These are phyloP conservation scores for Lobulomyces angularis DNA, from an alignment of 192 early-diverging fungal species.

Conservation along the genomic window DNA sequence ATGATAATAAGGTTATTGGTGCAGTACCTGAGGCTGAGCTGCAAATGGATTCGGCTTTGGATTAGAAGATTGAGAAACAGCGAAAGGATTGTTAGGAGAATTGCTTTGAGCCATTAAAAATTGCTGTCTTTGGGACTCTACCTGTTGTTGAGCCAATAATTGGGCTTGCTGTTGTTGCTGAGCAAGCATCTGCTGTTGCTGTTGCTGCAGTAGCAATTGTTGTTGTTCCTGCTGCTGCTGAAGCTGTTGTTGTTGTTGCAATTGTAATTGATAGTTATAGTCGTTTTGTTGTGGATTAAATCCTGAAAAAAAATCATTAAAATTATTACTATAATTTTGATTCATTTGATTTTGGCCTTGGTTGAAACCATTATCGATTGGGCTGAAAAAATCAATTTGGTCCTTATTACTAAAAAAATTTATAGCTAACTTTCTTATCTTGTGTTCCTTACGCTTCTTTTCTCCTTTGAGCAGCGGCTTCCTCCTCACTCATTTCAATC, in stretches of 20 bases:
- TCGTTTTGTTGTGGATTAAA: slow-evolving; percentile 17
- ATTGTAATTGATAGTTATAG: slow-evolving; percentile 17
- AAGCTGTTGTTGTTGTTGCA: slow-evolving; percentile 18
- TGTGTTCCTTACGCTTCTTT: slow-evolving; percentile 13
- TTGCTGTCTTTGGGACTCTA: neutral
- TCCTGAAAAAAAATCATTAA: slow-evolving; percentile 8
- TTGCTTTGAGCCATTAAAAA: too few relatives aligned
- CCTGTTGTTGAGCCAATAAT: neutral
- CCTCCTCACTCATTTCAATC: slow-evolving; percentile 26
- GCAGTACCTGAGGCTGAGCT: too few relatives aligned
- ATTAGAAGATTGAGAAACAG: too few relatives aligned
- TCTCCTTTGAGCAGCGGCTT: slow-evolving; percentile 20
- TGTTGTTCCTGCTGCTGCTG: slow-evolving; percentile 21
- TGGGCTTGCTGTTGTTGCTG: slow-evolving; percentile 6
- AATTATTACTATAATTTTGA: slow-evolving; percentile 18
- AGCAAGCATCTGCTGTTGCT: slow-evolving; percentile 21
- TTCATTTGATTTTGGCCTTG: slow-evolving; percentile 5
- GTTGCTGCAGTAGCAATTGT: slow-evolving; percentile 9
- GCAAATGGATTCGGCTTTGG: too few relatives aligned
- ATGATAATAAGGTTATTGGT: too few relatives aligned
- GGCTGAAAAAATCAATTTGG: neutral
- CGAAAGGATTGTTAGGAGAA: too few relatives aligned
- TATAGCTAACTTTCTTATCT: slow-evolving; percentile 23
- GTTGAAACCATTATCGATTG: neutral
- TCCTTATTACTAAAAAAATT: slow-evolving; percentile 7